phyloP scores from a whole-genome alignment of 768 basidiomycete genomes.

The Calocera cornea region DNA sequence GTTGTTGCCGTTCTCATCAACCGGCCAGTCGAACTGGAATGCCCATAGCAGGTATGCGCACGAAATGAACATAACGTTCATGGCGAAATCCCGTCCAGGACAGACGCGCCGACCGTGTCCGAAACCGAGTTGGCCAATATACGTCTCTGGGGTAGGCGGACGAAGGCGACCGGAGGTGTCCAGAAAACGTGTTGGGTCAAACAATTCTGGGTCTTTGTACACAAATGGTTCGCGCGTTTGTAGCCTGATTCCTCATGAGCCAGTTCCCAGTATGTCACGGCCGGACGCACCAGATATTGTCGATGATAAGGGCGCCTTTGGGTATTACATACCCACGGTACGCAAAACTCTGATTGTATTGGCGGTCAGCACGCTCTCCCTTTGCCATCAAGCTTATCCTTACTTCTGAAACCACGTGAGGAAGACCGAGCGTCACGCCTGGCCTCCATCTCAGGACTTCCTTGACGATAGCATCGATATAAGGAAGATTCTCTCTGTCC shows the following conservation, averaged over 20 bases:
- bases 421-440: not conserved
- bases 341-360: not conserved
- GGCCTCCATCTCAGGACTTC: not conserved
- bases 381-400: not conserved
- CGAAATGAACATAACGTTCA: not conserved
- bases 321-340: conserved; percentile 11
- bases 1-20: not conserved
- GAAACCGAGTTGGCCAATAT: not conserved
- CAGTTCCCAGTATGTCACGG: not conserved
- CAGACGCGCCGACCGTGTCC: not conserved
- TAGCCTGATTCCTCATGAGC: not conserved
- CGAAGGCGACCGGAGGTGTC: not conserved
- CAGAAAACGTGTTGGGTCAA: not conserved
- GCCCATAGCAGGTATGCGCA: not conserved
- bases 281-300: conserved; percentile 16
- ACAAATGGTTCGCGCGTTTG: not conserved
- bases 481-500: conserved; percentile 8
- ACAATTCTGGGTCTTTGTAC: not conserved
- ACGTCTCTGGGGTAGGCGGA: not conserved
- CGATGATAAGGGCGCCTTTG: conserved; percentile 9
- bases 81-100: not conserved
- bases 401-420: not conserved
- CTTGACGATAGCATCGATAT: conserved; percentile 8
- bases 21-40: not conserved
- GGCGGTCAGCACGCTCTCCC: not conserved